Evolutionary conservation across 2,329 filamentous ascomycete genomes (phyloP).

Genomic region (Fusarium caatingaense): DNA sequence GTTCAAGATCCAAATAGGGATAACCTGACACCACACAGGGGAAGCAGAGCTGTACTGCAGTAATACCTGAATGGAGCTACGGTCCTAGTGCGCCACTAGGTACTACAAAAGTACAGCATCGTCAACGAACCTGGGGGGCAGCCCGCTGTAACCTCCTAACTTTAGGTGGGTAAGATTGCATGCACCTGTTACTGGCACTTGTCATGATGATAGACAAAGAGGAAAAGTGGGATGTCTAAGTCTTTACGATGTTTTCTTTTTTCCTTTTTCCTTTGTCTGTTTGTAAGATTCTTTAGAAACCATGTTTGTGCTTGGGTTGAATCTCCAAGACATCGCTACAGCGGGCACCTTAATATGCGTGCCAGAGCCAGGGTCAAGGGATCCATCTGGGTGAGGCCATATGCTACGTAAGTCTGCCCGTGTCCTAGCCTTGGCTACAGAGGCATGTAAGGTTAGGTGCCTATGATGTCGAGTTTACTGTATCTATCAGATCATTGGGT

Average conservation of each 20-base stretch:
- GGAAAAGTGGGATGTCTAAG: background rate
- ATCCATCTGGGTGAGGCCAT: background rate
- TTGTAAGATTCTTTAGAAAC: background rate
- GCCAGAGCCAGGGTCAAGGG: background rate
- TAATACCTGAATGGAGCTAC: background rate
- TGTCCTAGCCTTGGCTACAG: background rate
- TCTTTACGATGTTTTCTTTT: background rate
- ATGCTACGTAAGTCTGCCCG: background rate
- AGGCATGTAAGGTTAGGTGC: background rate
- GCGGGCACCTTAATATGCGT: background rate
- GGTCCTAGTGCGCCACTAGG: background rate
- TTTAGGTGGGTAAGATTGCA: background rate
- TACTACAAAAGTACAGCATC: conserved; percentile 2
- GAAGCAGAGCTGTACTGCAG: background rate
- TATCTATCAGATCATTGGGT: background rate
- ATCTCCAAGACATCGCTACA: background rate
- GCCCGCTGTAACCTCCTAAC: background rate
- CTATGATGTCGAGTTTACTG: background rate
- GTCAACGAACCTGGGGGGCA: background rate
- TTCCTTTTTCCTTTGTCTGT: too few relatives aligned
- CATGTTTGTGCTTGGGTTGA: background rate
- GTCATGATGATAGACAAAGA: background rate
- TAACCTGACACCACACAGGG: conserved; percentile 11
- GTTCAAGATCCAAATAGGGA: conserved; percentile 33
- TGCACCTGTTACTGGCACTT: background rate